Percentiles rank a stretch among this genome's conserved stretches.
These are phyloP conservation scores for Rhododendron mucronatum DNA, from an alignment of 148 eudicot genomes.

Conservation along the genomic window DNA sequence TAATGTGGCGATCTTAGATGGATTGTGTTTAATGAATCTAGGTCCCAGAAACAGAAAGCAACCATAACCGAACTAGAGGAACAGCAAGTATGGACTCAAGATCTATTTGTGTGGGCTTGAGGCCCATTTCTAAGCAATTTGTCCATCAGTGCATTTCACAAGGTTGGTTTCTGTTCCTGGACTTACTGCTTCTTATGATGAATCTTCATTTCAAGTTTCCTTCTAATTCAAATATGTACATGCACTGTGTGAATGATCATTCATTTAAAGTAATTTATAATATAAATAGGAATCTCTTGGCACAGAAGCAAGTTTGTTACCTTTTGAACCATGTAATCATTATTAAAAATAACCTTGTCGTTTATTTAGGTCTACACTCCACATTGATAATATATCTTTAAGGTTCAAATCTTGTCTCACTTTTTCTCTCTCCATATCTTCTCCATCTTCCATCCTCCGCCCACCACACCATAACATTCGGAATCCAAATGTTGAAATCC, in stretches of 20 bases:
- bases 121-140: background rate
- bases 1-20: background rate
- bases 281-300: background rate
- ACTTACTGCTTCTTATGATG: background rate
- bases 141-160: background rate
- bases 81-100: background rate
- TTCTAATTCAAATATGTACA: background rate
- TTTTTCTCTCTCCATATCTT: background rate
- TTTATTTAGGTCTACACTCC: background rate
- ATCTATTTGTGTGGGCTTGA: background rate
- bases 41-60: background rate
- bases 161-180: background rate
- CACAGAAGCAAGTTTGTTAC: background rate
- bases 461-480: background rate
- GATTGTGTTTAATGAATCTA: background rate
- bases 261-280: background rate
- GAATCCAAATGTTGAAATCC: background rate
- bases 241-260: background rate
- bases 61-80: background rate
- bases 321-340: background rate
- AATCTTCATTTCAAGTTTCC: background rate
- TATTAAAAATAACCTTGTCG: background rate
- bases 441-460: background rate
- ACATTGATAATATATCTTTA: background rate
- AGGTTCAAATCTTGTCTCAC: background rate